Base-by-base conservation (phyloP, 768 basidiomycete genomes). In the Pulveroboletus sp. region DNA sequence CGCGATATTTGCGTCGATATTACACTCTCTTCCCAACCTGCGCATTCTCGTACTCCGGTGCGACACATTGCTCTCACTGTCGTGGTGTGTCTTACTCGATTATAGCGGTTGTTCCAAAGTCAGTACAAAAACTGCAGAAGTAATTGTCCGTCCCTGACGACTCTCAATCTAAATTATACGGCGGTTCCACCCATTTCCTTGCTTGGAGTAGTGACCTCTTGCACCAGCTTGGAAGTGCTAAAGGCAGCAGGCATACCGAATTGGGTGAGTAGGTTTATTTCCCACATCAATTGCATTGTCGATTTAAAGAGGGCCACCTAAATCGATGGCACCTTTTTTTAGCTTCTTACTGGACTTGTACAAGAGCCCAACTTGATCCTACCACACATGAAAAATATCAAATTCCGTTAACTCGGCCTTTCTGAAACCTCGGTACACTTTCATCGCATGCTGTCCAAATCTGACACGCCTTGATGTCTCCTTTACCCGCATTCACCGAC, bases 91-190 rank as follows among this genome's bases (percentile, higher is more conserved):
- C 60, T 66, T 24, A 53, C 42, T 45, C 8, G 43, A 27, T 34
- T 47, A 24, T 58, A 87, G 85, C 4, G 82, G 80, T 20, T 85
- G 83, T 59, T 69, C 75, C 10, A 80, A 79, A 59, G 84, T 79
- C 11, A 76, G 78, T 6, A 50, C 72, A 4, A 70, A 74, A 54
- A 79, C 83, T 1, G 66, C 75, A 33, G 65, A 72, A 12, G 75
- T 73, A 3, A 66, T 70, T 6, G 82, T 53, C 67, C 58, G 13
- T 58, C 57, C 14, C 70, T 88, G 29, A 69, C 59, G 12, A 61
- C 68, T 1, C 57, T 84, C 40, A 86, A 87, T 54, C 61, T 87
- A 31, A 85, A 75, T 56, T 80, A 81, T 50, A 88, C 86, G 2
- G 70, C 78, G 4, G 74, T 75, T 5, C 64, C 77, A 2, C 79